phyloP scores from a whole-genome alignment of 2,329 filamentous ascomycete species.

The Sporothrix mexicana region DNA sequence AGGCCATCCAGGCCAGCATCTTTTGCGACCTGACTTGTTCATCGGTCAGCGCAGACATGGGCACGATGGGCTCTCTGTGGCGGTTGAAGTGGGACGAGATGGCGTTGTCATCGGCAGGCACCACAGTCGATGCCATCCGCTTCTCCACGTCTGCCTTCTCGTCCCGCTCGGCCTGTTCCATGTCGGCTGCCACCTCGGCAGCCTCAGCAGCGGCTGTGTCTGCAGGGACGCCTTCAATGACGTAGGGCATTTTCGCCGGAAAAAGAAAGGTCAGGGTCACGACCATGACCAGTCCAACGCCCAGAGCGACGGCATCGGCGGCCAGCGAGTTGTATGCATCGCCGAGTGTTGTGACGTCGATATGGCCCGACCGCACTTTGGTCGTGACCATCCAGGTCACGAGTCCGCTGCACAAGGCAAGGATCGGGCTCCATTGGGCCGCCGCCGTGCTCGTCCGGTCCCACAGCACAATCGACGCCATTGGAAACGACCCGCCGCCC shows the following conservation, averaged over 20 bases:
- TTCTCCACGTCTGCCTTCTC: neutral
- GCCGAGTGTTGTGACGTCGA: neutral
- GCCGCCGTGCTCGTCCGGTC: constrained; percentile 11
- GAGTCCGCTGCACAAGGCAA: neutral
- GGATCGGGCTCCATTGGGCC: neutral
- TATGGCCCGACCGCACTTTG: neutral
- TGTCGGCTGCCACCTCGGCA: neutral
- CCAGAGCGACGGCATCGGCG: neutral
- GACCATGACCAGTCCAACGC: neutral
- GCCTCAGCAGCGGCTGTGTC: neutral
- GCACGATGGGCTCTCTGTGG: neutral
- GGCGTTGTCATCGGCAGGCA: neutral
- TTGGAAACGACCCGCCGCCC: constrained; percentile 2
- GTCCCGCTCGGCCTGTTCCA: neutral
- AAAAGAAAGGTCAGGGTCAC: neutral
- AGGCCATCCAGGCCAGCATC: constrained; percentile 7
- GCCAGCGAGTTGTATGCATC: constrained; percentile 10
- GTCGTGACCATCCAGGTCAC: neutral
- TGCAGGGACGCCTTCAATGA: neutral
- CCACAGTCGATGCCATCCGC: neutral
- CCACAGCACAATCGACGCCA: constrained; percentile 4
- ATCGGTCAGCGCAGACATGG: neutral
- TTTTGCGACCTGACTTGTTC: neutral
- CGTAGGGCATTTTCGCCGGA: neutral
- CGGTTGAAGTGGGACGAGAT: constrained; percentile 12